A percentile compares a stretch with the other conserved stretches of the same genome.
phyloP scores from a whole-genome alignment of 768 basidiomycete species.

The Lentinula detonsa region DNA sequence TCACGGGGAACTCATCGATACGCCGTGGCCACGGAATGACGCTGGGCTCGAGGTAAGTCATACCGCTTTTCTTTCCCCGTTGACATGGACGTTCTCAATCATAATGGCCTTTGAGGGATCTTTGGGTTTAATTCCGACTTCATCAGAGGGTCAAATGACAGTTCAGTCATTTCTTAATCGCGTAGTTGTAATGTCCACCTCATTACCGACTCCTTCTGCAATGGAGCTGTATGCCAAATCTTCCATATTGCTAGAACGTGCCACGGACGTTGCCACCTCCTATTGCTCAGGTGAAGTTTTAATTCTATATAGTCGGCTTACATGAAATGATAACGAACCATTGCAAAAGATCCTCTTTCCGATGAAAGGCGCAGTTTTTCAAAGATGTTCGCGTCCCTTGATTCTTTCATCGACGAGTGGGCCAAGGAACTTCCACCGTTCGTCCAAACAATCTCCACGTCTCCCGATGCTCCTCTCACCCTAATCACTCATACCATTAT shows the following conservation, averaged over 20 bases:
- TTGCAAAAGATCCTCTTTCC: conserved; percentile 12
- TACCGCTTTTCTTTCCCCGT: not conserved
- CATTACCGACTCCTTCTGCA: not conserved
- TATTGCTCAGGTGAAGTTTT: conserved; percentile 13
- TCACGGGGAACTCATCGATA: not conserved
- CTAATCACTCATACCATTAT: conserved; percentile 21
- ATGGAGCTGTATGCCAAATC: not conserved
- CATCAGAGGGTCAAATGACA: not conserved
- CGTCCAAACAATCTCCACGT: not conserved
- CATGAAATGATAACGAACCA: not conserved
- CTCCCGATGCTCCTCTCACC: conserved; percentile 6
- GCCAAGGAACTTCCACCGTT: conserved; percentile 2
- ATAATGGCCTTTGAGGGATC: not conserved
- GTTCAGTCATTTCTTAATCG: not conserved
- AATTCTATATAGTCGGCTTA: not conserved
- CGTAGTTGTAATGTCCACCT: not conserved
- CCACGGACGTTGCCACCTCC: conserved; percentile 9
- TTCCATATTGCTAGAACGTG: conserved; percentile 18
- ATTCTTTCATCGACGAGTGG: conserved; percentile 17
- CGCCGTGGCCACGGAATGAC: conserved; percentile 3
- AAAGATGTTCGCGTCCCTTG: conserved; percentile 15
- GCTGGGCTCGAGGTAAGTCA: not conserved
- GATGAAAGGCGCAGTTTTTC: conserved; percentile 15
- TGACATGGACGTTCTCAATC: not conserved
- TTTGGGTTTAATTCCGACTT: not conserved